A percentile compares a stretch with the other conserved stretches of the same genome.
Evolutionary conservation across 2,329 filamentous ascomycete species (phyloP).

Genomic region (Bipolaris oryzae): DNA sequence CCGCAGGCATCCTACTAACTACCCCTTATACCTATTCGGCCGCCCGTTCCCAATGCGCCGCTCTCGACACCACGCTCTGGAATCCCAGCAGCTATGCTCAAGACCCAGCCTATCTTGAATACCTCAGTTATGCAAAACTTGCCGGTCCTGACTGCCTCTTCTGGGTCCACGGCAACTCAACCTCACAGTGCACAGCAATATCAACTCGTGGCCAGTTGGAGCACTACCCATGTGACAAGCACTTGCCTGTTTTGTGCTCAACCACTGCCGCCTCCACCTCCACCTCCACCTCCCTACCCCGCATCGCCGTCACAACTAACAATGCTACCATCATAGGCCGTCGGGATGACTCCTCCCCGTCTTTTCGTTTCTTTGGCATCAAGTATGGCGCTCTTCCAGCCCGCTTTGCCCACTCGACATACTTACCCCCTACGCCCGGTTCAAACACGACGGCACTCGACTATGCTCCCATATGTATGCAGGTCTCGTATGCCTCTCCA

Average conservation of each 20-base stretch:
- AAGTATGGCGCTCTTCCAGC: conserved; percentile 54
- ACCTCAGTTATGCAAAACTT: conserved; percentile 24
- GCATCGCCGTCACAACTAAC: conserved; percentile 22
- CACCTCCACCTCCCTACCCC: too few relatives aligned
- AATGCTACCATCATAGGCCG: conserved; percentile 43
- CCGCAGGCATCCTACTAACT: conserved; percentile 26
- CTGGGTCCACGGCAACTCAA: conserved; percentile 15
- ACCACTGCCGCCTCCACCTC: conserved; percentile 17
- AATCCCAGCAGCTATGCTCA: conserved; percentile 14
- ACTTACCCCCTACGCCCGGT: conserved; percentile 34
- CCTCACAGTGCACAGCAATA: neutral
- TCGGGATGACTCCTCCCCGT: conserved; percentile 48
- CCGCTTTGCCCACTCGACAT: conserved; percentile 55
- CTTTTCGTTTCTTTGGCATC: conserved; percentile 60
- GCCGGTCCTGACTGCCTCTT: neutral
- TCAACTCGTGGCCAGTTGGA: too few relatives aligned
- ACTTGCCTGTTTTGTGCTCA: conserved; percentile 21
- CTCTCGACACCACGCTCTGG: conserved; percentile 32
- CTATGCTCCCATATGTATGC: conserved; percentile 51
- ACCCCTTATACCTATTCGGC: conserved; percentile 14
- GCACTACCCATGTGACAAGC: too few relatives aligned
- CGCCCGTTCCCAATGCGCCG: conserved; percentile 25
- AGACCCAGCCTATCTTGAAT: conserved; percentile 11
- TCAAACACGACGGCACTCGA: conserved; percentile 44
- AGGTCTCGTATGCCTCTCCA: conserved; percentile 37